Evolutionary conservation across 345 rosid genomes (phyloP), one percentile per base, ranked within the genome.

Genomic region (Moricandia arvensis): DNA sequence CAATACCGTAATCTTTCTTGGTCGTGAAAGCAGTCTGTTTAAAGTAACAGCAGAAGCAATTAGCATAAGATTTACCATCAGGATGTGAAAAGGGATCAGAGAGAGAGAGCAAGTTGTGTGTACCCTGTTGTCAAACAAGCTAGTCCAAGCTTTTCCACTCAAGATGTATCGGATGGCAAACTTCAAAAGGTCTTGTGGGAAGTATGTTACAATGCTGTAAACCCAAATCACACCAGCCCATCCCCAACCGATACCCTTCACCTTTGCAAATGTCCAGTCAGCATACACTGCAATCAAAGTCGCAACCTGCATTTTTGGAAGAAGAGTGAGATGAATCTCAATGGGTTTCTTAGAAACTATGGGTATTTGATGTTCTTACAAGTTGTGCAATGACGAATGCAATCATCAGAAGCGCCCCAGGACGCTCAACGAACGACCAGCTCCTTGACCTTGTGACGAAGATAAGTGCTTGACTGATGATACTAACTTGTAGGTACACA

Each of bases 211-310:
- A 27, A 90, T 12, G 68, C 97, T 95, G 82, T 83, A 95, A 59
- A 95, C 54, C 99, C 99, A 95, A 41, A 95, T 87, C 57, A 87
- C 85, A 33, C 96, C 99, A 0, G 89, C 87, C 89, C 89, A 86
- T 79, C 87, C 86, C 89, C 87, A 84, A 2, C 89, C 89, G 26
- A 84, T 79, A 38, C 89, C 89, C 63, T 80, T 69, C 37, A 86
- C 82, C 74, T 72, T 79, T 15, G 89, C 89, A 41, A 86, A 86
- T 21, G 79, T 67, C 89, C 89, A 86, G 74, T 62, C 21, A 5
- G 89, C 89, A 72, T 86, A 86, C 13, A 82, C 89, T 33, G 89
- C 89, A 31, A 86, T 84, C 75, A 86, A 16, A 41, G 89, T 84
- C n/a, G 89, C 89, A 76, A 84, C 79, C 98, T 94, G 84, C 18